Evolutionary conservation across 345 rosid genomes (phyloP).

Genomic region (Salix brachista): DNA sequence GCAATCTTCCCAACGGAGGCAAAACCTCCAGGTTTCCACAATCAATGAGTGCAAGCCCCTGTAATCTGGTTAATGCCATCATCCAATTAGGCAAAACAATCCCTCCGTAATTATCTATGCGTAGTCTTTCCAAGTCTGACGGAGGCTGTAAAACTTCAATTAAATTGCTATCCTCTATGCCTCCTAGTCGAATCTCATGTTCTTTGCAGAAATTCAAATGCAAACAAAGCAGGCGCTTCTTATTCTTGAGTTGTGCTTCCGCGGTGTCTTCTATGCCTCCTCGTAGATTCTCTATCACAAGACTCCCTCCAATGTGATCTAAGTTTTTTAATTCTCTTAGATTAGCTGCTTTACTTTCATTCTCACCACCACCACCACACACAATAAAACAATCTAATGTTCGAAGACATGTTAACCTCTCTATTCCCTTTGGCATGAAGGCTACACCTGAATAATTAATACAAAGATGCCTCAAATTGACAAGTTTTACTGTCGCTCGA

Average conservation of each 20-base stretch:
- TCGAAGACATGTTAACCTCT: neutral
- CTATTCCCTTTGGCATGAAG: slow-evolving; percentile 16
- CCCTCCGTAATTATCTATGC: no score
- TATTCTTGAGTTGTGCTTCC: no score
- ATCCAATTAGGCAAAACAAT: no score
- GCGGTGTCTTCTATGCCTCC: no score
- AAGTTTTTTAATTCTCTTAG: neutral
- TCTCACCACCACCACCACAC: neutral
- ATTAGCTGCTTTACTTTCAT: neutral
- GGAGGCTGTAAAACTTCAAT: no score
- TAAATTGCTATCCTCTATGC: no score
- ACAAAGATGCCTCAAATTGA: neutral
- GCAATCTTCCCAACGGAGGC: slow-evolving; percentile 12
- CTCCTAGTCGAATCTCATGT: no score
- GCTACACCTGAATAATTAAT: rapidly evolving
- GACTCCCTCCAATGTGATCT: neutral
- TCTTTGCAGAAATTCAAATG: no score
- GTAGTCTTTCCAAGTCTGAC: no score
- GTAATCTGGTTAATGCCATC: no score
- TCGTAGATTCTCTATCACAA: neutral
- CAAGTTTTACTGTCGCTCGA: neutral
- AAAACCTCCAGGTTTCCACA: neutral
- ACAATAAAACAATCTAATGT: neutral
- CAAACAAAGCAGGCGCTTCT: no score
- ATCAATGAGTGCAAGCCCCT: rapidly evolving